Evolutionary conservation across 805 yeast species (phyloP), one percentile per base, ranked within the genome.

Genomic region (Ogataea glucozyma): DNA sequence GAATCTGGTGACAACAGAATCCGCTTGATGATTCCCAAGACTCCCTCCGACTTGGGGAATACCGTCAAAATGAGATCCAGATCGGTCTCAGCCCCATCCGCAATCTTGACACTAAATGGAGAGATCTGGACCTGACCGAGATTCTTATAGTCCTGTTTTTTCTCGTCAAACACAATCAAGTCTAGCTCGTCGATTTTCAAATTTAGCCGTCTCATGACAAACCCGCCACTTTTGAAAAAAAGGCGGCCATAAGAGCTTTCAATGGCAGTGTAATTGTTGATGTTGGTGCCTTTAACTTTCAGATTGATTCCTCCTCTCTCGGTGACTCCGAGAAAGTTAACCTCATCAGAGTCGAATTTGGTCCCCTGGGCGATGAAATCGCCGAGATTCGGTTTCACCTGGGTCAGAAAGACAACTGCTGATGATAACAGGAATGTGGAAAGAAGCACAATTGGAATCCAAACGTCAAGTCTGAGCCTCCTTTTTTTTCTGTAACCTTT

Each of bases 101-200:
- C 55, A n/a, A 66, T 63, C 10, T 51, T 49, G 7, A 70, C 65
- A 11, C 45, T 38, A 41, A 71, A 66, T 12, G 66, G 64, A 2
- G 69, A 57, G 1, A 69, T 54, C 13, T 55, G 49, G 5, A 64
- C 62, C 1, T 44, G 44, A 1, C 75, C 75, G 30, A 71, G 43
- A 14, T 51, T 47, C 29, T 58, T 47, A 16, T 43, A 38, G 12
- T 58, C 60, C 9, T 47, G 47, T 29, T 43, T 52, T 4, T 23
- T n/a, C 21, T 54, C 56, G 31, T 65, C 66, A 20, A 35, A 39
- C 16, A 53, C 61, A 17, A 54, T 40, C 40, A 70, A 33, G 19
- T 64, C 61, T 18, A 69, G 44, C 6, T 61, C 49, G 27, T 62
- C 61, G 29, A 67, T 40, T 20, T 61, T 56, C 16, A 70, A 39